These are phyloP conservation scores for Alternaria infectoria DNA, from an alignment of 2,329 filamentous ascomycete species.

Conservation along the genomic window DNA sequence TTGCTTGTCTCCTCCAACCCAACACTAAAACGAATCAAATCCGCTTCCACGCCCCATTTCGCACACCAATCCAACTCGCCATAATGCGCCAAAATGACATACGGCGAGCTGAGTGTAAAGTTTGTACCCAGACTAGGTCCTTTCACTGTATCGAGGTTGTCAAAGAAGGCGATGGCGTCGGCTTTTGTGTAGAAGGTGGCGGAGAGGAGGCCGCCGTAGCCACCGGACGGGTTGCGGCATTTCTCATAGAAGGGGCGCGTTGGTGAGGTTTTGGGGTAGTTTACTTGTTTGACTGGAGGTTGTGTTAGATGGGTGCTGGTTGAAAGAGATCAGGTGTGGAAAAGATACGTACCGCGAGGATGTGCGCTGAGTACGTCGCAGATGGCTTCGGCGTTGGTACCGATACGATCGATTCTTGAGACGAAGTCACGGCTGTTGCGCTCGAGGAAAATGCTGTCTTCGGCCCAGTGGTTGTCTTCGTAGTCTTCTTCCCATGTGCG, in stretches of 20 bases:
- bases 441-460: slow-evolving; percentile 94
- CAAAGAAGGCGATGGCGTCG: slow-evolving; percentile 82
- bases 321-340: not conserved
- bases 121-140: slow-evolving; percentile 96
- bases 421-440: slow-evolving; percentile 94
- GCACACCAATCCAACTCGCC: slow-evolving; percentile 87
- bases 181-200: slow-evolving; percentile 75
- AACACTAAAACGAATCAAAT: slow-evolving; percentile 85
- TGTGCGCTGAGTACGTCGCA: slow-evolving; percentile 71
- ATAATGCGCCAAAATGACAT: slow-evolving; percentile 91
- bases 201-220: slow-evolving; percentile 89
- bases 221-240: slow-evolving; percentile 74
- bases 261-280: slow-evolving; percentile 83
- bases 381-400: slow-evolving; percentile 82
- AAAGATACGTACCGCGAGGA: slow-evolving; percentile 51
- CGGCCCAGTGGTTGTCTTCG: slow-evolving; percentile 91
- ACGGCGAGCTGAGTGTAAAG: slow-evolving; percentile 91
- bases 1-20: slow-evolving; percentile 80
- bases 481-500: slow-evolving; percentile 68
- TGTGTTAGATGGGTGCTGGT: not conserved
- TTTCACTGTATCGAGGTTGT: slow-evolving; percentile 85
- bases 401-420: slow-evolving; percentile 81
- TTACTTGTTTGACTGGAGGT: slow-evolving; percentile 73
- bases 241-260: slow-evolving; percentile 78
- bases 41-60: slow-evolving; percentile 78